Evolutionary conservation across 2,329 filamentous ascomycete genomes (phyloP).

Genomic region (Cercospora brassicicola): DNA sequence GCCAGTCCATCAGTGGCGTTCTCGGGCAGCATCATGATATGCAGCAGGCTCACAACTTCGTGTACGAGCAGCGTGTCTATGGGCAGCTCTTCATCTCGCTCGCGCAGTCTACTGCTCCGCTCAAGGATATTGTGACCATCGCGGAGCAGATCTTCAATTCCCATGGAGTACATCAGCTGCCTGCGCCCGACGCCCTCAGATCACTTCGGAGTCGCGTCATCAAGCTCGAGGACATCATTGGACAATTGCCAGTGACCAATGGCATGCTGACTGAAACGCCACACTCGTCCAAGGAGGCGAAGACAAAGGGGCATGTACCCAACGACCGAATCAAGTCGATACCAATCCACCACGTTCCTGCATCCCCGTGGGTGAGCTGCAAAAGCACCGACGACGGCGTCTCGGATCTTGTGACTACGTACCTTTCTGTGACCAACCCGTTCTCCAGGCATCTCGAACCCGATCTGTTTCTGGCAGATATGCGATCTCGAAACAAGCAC

Average conservation of each 20-base stretch:
- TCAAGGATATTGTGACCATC: not conserved
- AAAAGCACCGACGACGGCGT: not conserved
- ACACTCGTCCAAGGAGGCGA: not conserved
- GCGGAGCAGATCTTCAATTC: not conserved
- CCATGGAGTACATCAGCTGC: not conserved
- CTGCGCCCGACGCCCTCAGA: not conserved
- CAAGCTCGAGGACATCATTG: not conserved
- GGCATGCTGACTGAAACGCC: not conserved
- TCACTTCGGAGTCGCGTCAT: not conserved
- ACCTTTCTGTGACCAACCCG: not conserved
- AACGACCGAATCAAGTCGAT: not conserved
- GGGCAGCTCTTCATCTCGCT: not conserved
- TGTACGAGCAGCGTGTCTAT: not conserved
- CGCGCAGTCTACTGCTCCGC: not conserved
- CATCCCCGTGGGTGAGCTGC: not conserved
- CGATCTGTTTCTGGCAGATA: not conserved
- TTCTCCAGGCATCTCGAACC: not conserved
- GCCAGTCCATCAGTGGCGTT: not conserved
- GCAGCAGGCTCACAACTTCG: not conserved
- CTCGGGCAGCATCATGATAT: not conserved
- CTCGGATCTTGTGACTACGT: not conserved
- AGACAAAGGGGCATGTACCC: no score
- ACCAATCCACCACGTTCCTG: not conserved
- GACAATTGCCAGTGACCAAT: not conserved
- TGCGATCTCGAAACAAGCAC: not conserved